Percentiles rank a stretch among this genome's conserved stretches.
phyloP scores from a whole-genome alignment of 1,139 yeast species.

The Blastobotrys ciferrii region DNA sequence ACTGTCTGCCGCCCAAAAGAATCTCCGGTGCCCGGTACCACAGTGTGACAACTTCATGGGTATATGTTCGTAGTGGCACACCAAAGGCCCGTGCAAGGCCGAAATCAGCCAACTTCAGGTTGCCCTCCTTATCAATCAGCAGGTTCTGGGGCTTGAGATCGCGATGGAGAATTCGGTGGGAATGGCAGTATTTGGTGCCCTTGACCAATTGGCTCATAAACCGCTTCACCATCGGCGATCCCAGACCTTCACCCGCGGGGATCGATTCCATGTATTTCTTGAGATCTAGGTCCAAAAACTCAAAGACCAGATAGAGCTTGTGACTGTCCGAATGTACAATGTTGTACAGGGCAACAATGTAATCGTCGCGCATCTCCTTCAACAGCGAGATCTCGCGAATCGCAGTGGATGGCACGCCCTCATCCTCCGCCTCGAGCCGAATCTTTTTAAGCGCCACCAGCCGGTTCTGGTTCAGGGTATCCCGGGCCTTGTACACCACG shows the following conservation, averaged over 20 bases:
- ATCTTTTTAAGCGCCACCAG: constrained; percentile 94
- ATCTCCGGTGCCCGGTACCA: constrained; percentile 99
- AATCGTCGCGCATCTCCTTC: constrained; percentile 89
- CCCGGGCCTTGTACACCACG: constrained; percentile 94
- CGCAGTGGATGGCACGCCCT: constrained; percentile 98
- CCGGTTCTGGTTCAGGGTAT: constrained; percentile 82
- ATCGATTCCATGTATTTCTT: constrained; percentile 96
- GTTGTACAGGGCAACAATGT: constrained; percentile 86
- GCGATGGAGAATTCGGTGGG: constrained; percentile 91
- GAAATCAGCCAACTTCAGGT: constrained; percentile 91
- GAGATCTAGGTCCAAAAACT: constrained; percentile 88
- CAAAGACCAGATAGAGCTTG: constrained; percentile 89
- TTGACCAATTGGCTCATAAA: constrained; percentile 90
- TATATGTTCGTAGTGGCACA: constrained; percentile 91
- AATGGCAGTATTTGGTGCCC: constrained; percentile 93
- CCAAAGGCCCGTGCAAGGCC: constrained; percentile 98
- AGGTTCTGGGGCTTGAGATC: constrained; percentile 96
- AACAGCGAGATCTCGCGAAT: constrained; percentile 91
- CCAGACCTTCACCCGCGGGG: constrained; percentile 89
- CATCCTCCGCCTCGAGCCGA: constrained; percentile 94
- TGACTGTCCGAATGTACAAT: constrained; percentile 97
- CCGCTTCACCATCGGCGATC: constrained; percentile 84
- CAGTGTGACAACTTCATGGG: constrained; percentile 95
- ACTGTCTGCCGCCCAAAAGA: constrained; percentile 91
- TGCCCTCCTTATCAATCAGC: constrained; percentile 92